Percentiles rank a stretch among this genome's conserved stretches.
These are phyloP conservation scores for Colletotrichum viniferum DNA, from an alignment of 2,329 filamentous ascomycete species.

Conservation along the genomic window DNA sequence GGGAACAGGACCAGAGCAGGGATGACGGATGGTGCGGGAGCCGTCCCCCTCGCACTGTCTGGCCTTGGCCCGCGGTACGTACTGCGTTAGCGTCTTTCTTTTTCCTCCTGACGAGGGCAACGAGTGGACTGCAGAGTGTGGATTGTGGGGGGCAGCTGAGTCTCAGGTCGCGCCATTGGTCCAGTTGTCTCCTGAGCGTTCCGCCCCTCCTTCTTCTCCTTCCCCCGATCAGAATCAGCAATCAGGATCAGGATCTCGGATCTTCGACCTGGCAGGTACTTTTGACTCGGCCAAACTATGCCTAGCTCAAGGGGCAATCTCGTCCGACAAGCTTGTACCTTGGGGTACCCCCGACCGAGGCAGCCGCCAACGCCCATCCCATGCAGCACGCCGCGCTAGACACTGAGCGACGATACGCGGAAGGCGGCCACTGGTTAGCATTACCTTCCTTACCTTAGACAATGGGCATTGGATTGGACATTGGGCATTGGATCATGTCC, in stretches of 20 bases:
- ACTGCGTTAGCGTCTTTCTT: not conserved
- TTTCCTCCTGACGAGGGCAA: not conserved
- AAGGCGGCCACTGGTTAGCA: not conserved
- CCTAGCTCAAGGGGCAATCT: not conserved
- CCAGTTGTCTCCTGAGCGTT: not conserved
- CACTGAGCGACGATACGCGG: not conserved
- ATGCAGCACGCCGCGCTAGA: not conserved
- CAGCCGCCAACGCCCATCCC: not conserved
- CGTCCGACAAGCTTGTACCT: not conserved
- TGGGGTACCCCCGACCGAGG: not conserved
- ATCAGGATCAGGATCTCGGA: conserved; percentile 18
- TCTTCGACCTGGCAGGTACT: conserved; percentile 9
- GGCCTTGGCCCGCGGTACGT: not conserved
- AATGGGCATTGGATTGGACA: not conserved
- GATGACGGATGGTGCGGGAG: not conserved
- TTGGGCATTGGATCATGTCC: not conserved
- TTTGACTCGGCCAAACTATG: conserved; percentile 1
- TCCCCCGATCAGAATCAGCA: conserved; percentile 10
- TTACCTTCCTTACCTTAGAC: too few relatives aligned
- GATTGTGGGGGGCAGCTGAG: not conserved
- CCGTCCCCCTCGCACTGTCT: not conserved
- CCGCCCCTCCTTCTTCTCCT: not conserved
- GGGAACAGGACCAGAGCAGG: not conserved
- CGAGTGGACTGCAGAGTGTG: not conserved
- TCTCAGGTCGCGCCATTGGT: not conserved